Evolutionary conservation across 768 basidiomycete species (phyloP).

Genomic region (Serendipita sp.): DNA sequence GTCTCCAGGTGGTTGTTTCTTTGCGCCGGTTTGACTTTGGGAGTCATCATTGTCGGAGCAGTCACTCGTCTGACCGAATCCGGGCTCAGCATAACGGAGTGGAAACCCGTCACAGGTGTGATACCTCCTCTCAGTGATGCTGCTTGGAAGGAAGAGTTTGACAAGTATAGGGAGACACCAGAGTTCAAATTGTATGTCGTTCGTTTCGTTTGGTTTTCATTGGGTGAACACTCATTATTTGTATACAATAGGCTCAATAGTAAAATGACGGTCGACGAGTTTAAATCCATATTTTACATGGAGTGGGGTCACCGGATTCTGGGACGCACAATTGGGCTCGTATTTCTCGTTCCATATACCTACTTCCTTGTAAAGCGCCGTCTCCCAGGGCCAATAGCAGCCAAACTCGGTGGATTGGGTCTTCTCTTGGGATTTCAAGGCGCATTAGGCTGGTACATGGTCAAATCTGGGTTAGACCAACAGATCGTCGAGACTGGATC

Average conservation of each 20-base stretch:
- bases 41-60: conserved; percentile 88
- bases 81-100: conserved; percentile 95
- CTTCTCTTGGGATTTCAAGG: conserved; percentile 83
- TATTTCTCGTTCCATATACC: conserved; percentile 67
- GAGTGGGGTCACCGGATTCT: conserved; percentile 94
- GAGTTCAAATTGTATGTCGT: conserved; percentile 80
- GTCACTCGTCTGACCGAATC: conserved; percentile 95
- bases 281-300: conserved; percentile 96
- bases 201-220: neutral
- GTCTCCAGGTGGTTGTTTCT: conserved; percentile 75
- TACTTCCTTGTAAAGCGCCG: conserved; percentile 64
- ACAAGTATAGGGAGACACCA: conserved; percentile 86
- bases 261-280: conserved; percentile 70
- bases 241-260: conserved; percentile 55
- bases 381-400: conserved; percentile 45
- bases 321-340: conserved; percentile 69
- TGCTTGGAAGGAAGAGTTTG: conserved; percentile 79
- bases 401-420: conserved; percentile 55
- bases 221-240: conserved; percentile 2
- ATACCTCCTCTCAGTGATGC: conserved; percentile 60
- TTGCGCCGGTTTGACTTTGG: conserved; percentile 75
- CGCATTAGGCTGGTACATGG: conserved; percentile 97
- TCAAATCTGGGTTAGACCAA: conserved; percentile 83
- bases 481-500: conserved; percentile 65
- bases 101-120: conserved; percentile 82